Evolutionary conservation across 2,329 filamentous ascomycete species (phyloP), one percentile per base, ranked within the genome.

Genomic region (Colletotrichum costaricense): DNA sequence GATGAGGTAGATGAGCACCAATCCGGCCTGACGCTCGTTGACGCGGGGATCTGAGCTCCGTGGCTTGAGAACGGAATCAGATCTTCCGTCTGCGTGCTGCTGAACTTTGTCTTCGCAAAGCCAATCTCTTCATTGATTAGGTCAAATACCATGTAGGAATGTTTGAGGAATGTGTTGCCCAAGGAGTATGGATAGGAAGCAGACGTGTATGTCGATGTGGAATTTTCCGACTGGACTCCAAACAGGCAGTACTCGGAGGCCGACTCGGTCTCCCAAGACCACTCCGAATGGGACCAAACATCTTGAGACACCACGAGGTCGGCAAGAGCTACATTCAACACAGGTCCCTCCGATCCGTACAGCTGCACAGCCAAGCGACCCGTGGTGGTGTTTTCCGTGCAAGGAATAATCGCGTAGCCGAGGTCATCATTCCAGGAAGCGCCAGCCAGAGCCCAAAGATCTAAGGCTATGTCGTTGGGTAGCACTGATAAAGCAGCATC

Each of bases 111-210:
- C 0, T 78, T 77, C 2, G 81, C 81, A 12, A 83, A 28, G 46
- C 79, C 80, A 3, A 82, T 65, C 62, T 82, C 79, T n/a, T 71
- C 57, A 73, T 81, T 81, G 57, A 74, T 78, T 14, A 79, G 67
- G 71, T 83, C 81, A 63, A 82, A 81, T 4, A 80, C 80, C 60
- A 78, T 75, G 73, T 83, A 83, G 14, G 74, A 76, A n/a, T 79
- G 78, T 38, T 79, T 79, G 42, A 82, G 72, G 55, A 81, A 46
- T 19, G 76, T 68, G 69, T 75, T 74, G 19, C 80, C 78, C 3
- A 82, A 54, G 54, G 60, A 77, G 62, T 69, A 77, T 14, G 73
- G 58, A 19, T 16, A 66, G 11, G 22, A n/a, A 55, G 11, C 22
- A 26, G 7, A 54, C 69, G 26, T 42, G 72, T 22, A 30, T 19